Conservation (phyloP, 139 green algal species). For the Chlorella sp. region DNA sequence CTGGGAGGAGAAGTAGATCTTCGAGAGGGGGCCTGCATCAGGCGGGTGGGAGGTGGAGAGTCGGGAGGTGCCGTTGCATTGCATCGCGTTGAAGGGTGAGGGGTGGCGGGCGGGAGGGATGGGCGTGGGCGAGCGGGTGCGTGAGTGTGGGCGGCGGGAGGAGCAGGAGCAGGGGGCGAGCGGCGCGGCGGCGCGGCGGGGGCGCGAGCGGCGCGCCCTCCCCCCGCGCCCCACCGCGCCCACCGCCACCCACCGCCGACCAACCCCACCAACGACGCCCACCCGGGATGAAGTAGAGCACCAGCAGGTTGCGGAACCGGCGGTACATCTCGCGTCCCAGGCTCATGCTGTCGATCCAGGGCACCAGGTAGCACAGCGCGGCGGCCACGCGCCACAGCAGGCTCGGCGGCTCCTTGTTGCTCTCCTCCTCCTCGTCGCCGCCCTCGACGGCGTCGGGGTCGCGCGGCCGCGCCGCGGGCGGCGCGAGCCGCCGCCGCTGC, state of each 20-base stretch:
- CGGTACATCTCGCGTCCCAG: slow-evolving; percentile 48
- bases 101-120: too few relatives aligned
- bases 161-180: too few relatives aligned
- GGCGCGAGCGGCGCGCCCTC: too few relatives aligned
- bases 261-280: neutral
- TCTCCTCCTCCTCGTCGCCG: slow-evolving; percentile 15
- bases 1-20: slow-evolving; percentile 66
- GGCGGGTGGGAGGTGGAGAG: neutral
- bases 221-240: too few relatives aligned
- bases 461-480: neutral
- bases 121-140: too few relatives aligned
- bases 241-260: neutral
- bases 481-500: slow-evolving; percentile 13
- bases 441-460: slow-evolving; percentile 32
- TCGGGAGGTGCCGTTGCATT: too few relatives aligned
- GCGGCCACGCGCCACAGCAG: slow-evolving; percentile 55
- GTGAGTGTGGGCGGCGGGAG: too few relatives aligned
- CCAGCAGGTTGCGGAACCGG: slow-evolving; percentile 45
- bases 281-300: slow-evolving; percentile 53
- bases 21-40: slow-evolving; percentile 44
- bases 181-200: too few relatives aligned
- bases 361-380: slow-evolving; percentile 69
- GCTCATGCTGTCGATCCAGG: slow-evolving; percentile 68
- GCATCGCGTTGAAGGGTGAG: too few relatives aligned
- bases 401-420: slow-evolving; percentile 40